Evolutionary conservation across 2,329 filamentous ascomycete species (phyloP), one percentile per base, ranked within the genome.

Genomic region (Penicillium sp.): DNA sequence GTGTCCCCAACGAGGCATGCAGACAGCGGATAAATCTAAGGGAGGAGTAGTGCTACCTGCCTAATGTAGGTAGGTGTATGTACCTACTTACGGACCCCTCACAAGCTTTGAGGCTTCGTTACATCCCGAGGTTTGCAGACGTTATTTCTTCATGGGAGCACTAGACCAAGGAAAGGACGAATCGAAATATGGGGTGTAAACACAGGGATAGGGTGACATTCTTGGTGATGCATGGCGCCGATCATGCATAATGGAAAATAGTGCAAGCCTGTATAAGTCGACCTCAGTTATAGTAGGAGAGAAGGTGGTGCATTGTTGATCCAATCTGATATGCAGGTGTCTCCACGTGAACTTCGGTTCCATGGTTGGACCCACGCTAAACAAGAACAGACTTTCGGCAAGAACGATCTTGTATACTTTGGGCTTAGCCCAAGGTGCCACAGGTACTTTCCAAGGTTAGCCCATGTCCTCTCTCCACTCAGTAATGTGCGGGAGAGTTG

Each of bases 281-380:
- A 46, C 18, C 18, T 21, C 18, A 21, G 25, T 25, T 12, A 18
- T 8, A 29, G 29, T 32, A 16, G 3, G 18, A 27, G 49, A 32
- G 18, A 31, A 49, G 9, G n/a, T 25, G 8, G 15, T 25, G 25
- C 50, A 18, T 25, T 35, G 21, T 31, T 32, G 49, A 37, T 53
- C 57, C 57, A 60, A 60, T 60, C 51, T 53, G 52, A 54, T 48
- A 54, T 50, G 27, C 37, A 27, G 38, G 46, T 39, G 37, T 50
- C 48, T 51, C 57, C 55, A 60, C 57, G 57, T 60, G 57, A 55
- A 48, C 18, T 23, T 23, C 13, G 29, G 13, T 29, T 23, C 41
- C 49, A 52, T 4, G 34, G 40, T 27, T 34, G 21, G 9, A 21
- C 13, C 32, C 23, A 21, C 27, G 27, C 52, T 32, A 37, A 39